A percentile compares a stretch with the other conserved stretches of the same genome.
Evolutionary conservation across 192 early-diverging fungal genomes (phyloP).

Genomic region (Coemansia sp.): DNA sequence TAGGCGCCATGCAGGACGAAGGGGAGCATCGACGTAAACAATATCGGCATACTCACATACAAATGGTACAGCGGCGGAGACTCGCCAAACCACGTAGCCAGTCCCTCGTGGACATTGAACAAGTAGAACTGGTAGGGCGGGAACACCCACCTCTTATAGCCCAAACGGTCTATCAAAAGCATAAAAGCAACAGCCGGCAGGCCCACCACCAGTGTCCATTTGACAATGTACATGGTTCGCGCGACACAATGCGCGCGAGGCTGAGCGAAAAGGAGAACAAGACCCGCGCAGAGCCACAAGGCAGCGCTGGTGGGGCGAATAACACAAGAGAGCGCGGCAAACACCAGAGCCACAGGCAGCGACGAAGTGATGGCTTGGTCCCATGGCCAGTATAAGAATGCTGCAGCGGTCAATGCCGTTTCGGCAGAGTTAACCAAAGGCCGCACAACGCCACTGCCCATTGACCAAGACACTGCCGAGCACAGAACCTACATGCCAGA

Average conservation of each 20-base stretch:
- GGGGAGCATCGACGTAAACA: slow-evolving; percentile 75
- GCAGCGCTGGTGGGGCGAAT: slow-evolving; percentile 86
- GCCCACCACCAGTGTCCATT: slow-evolving; percentile 18
- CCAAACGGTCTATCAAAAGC: slow-evolving; percentile 61
- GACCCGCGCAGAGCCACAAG: slow-evolving; percentile 79
- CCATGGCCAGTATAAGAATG: slow-evolving; percentile 87
- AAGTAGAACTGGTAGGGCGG: slow-evolving; percentile 76
- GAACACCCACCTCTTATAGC: slow-evolving; percentile 73
- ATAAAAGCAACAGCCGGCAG: slow-evolving; percentile 50
- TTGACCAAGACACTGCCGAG: slow-evolving; percentile 28
- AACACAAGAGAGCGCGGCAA: slow-evolving; percentile 81
- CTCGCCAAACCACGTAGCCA: slow-evolving; percentile 89
- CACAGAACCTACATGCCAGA: slow-evolving; percentile 1
- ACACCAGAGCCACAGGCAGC: slow-evolving; percentile 54
- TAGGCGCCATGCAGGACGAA: slow-evolving; percentile 59
- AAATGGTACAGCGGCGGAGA: slow-evolving; percentile 93
- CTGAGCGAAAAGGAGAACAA: slow-evolving; percentile 52
- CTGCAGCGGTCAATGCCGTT: slow-evolving; percentile 67
- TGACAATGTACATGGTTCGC: slow-evolving; percentile 12
- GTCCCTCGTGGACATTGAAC: slow-evolving; percentile 76
- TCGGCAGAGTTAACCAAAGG: slow-evolving; percentile 75
- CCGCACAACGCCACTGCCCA: slow-evolving; percentile 60
- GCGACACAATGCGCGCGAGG: slow-evolving; percentile 12
- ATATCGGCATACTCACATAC: slow-evolving; percentile 72
- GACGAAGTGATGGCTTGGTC: neutral